Conservation (phyloP, 2,329 filamentous ascomycete genomes). For the Neonectria hederae region DNA sequence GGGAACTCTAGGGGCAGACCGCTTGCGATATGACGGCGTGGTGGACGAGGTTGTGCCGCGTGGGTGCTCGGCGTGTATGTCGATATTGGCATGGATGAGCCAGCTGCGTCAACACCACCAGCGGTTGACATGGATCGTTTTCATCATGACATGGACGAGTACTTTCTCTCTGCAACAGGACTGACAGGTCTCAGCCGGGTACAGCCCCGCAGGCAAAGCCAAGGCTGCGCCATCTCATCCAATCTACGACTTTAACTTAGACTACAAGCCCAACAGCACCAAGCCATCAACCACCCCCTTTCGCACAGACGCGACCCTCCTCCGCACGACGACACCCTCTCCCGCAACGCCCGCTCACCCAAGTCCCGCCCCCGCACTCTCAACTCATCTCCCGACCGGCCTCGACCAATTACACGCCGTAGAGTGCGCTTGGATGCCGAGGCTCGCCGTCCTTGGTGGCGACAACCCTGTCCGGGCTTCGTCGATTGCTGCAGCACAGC, state of each 20-base stretch:
- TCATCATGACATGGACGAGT: neutral
- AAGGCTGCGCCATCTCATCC: neutral
- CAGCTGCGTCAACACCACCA: neutral
- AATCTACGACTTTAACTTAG: neutral
- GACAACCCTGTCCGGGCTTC: neutral
- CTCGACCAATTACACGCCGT: constrained; percentile 19
- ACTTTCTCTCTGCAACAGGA: neutral
- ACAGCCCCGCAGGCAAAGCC: neutral
- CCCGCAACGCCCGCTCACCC: constrained; percentile 1
- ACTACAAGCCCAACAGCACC: neutral
- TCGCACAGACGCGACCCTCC: neutral
- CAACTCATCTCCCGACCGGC: constrained; percentile 17
- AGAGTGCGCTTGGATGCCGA: constrained; percentile 24
- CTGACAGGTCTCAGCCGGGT: neutral
- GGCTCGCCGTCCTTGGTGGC: constrained; percentile 16
- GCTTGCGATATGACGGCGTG: neutral
- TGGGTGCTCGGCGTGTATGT: neutral
- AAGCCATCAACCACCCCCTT: neutral
- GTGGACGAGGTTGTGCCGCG: neutral
- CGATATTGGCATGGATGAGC: neutral
- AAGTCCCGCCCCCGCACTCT: constrained; percentile 19
- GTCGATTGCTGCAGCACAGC: too few relatives aligned
- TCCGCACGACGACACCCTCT: constrained; percentile 18
- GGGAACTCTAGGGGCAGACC: neutral
- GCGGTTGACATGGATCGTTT: neutral